Evolutionary conservation across 371 early-diverging fungal species (phyloP).

Genomic region (Mortierella sp.): DNA sequence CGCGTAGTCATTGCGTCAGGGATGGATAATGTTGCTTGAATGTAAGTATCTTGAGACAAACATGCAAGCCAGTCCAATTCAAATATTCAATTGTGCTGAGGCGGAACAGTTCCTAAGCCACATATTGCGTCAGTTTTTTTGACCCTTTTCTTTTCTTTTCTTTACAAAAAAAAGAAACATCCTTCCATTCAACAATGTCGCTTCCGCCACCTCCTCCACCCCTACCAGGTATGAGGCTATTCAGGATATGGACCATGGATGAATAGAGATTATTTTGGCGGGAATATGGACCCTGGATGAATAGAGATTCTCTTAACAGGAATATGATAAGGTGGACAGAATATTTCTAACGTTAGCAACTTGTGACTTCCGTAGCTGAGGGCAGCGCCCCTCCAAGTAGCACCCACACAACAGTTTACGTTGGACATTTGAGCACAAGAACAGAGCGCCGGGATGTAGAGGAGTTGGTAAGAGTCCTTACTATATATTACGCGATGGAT

Average conservation of each 20-base stretch:
- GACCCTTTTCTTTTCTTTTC: too few relatives aligned
- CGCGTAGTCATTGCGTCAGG: constrained; percentile 36
- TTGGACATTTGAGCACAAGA: constrained; percentile 57
- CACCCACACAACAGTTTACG: constrained; percentile 54
- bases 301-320: background rate
- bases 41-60: background rate
- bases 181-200: constrained; percentile 21
- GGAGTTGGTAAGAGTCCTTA: constrained; percentile 44
- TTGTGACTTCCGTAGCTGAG: constrained; percentile 14
- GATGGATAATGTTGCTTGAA: background rate
- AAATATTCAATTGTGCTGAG: background rate
- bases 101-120: background rate
- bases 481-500: background rate
- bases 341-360: background rate
- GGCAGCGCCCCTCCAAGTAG: constrained; percentile 32
- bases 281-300: background rate
- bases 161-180: constrained; percentile 2
- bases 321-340: background rate
- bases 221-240: constrained; percentile 1
- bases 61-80: background rate
- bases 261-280: background rate
- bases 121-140: background rate
- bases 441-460: constrained; percentile 60
- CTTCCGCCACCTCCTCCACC: constrained; percentile 46
- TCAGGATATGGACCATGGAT: background rate